Evolutionary conservation across 306 rosid species (phyloP), one percentile per base, ranked within the genome.

Genomic region (Cercis canadensis): DNA sequence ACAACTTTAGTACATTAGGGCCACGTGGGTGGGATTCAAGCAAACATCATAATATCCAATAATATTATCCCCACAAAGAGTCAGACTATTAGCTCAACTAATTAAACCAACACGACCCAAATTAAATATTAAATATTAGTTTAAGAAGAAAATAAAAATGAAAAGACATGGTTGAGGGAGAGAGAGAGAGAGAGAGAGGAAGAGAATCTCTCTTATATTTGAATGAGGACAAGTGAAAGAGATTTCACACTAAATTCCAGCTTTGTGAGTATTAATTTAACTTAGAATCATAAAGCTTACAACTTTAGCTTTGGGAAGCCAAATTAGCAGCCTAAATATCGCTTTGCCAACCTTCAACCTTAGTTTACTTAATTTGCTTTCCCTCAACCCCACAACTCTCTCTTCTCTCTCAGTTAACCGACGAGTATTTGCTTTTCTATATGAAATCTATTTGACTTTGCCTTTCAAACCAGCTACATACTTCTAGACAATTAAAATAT

Each of bases 201-300:
- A 61, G 66, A 83, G 92, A 93, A 90, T 93, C 96, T 88, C 50
- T 33, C 24, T 53, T 74, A 60, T 71, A 75, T 85, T 85, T 80
- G 89, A 90, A 88, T 75, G 76, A 66, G 84, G 90, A 93, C 98
- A 93, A 88, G 67, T 6, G 81, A 83, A 88, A 88, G 55, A 82
- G 70, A 85, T 87, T 76, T 80, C 85, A 79, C 87, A 74, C 78
- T 78, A 79, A 79, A 74, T 56, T 77, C 85, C 82, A 86, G 10
- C 61, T 75, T 81, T 76, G 60, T 39, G 69, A 67, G 71, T 63
- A 60, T 65, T 43, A 85, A 78, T 59, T 71, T 80, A 86, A 82
- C 72, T 65, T 36, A 36, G 52, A 81, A 81, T 5, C 85, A 88
- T 80, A 84, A 90, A 80, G 87, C 87, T 86, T 78, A 72, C 91